Evolutionary conservation across 805 yeast species (phyloP).

Genomic region (Saturnispora gosingensis): DNA sequence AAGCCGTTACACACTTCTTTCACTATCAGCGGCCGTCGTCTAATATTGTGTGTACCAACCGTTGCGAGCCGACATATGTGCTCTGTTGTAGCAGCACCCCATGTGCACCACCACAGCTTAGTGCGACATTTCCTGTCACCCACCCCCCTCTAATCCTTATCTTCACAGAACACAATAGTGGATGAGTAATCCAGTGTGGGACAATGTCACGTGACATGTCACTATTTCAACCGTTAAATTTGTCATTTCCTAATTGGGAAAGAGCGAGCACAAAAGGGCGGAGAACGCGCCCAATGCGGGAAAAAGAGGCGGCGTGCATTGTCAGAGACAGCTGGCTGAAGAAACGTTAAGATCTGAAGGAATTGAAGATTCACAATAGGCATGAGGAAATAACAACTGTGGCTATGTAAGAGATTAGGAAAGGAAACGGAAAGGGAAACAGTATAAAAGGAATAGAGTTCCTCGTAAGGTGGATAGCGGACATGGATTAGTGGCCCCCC

Average conservation of each 20-base stretch:
- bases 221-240: background rate
- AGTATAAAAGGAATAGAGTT: background rate
- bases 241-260: background rate
- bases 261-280: background rate
- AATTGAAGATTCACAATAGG: background rate
- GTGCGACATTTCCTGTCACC: background rate
- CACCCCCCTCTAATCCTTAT: background rate
- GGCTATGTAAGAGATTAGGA: background rate
- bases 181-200: background rate
- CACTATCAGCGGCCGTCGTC: background rate
- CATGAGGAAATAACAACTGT: background rate
- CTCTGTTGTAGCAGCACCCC: background rate
- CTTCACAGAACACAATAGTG: background rate
- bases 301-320: background rate
- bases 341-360: background rate
- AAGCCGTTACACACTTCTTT: too few species aligned
- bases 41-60: background rate
- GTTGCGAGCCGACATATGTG: background rate
- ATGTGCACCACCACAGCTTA: background rate
- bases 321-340: background rate
- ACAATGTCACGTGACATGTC: background rate
- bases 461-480: background rate
- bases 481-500: background rate
- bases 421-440: background rate
- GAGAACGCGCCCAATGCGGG: background rate